Evolutionary conservation across 768 basidiomycete species (phyloP), one percentile per base, ranked within the genome.

Genomic region (Macrocybe gigantea): DNA sequence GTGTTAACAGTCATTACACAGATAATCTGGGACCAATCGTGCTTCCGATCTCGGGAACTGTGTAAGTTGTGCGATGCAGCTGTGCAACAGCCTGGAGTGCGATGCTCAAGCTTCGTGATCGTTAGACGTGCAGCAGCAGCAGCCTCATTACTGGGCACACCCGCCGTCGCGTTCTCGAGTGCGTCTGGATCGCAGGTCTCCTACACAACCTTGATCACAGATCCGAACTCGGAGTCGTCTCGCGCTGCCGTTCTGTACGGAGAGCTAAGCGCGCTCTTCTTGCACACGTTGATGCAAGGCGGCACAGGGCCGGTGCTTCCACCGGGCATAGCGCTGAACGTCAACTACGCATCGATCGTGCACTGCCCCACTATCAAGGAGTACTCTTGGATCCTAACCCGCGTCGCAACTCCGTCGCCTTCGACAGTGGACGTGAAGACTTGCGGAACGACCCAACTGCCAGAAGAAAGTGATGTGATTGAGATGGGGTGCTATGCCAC

Each of bases 151-250:
- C 67, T 73, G 53, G 78, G 78, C 30, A 65, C 78, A 10, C 75
- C 78, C 2, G 69, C 77, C 1, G 65, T 71, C 32, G 77, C 77
- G 0, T 77, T 77, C 62, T 77, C 75, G 9, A 70, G 67, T 22
- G 53, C 56, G 7, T 62, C 67, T 2, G 73, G 66, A 8, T 62
- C 69, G 0, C 64, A 70, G 44, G 72, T 76, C 10, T 77, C 75
- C 2, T 79, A 71, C 61, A 79, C 77, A 22, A 77, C 74, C n/a
- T 73, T 79, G 51, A 52, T 57, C 12, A 59, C 60, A 6, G 49
- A 64, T 15, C 64, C 71, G 2, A 63, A 56, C 32, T 59, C 70
- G 5, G 38, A 62, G 6, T 61, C 66, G 10, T 69, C 68, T 37
- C 48, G 58, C 22, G 65, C 73, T 7, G 72, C 75, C 7, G 53